A percentile compares a stretch with the other conserved stretches of the same genome.
phyloP scores from a whole-genome alignment of 768 basidiomycete species.

The Dioszegia crocea region DNA sequence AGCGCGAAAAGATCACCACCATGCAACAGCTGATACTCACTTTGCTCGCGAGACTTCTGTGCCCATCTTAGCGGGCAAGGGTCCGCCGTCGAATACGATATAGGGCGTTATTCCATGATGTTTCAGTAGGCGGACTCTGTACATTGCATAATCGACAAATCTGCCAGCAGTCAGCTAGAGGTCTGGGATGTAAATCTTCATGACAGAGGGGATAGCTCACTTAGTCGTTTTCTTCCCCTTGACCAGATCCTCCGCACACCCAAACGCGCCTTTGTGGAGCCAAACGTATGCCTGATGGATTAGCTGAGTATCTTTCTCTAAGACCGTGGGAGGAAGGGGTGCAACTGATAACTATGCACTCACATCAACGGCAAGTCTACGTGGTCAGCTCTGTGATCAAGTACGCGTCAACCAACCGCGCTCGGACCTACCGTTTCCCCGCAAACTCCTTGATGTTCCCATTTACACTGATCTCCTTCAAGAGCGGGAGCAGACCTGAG shows the following conservation, averaged over 20 bases:
- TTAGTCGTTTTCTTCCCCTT: constrained; percentile 75
- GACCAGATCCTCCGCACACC: constrained; percentile 85
- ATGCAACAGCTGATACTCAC: constrained; percentile 42
- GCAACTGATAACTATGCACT: not conserved
- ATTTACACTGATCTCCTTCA: constrained; percentile 80
- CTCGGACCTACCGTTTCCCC: constrained; percentile 60
- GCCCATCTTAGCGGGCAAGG: constrained; percentile 85
- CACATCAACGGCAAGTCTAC: constrained; percentile 74
- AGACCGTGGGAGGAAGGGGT: not conserved
- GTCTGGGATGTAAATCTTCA: too few relatives aligned
- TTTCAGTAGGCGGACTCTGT: constrained; percentile 75
- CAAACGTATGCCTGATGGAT: constrained; percentile 62
- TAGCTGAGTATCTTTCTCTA: not conserved
- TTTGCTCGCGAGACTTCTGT: constrained; percentile 75
- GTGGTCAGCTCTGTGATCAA: constrained; percentile 15
- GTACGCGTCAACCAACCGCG: not conserved
- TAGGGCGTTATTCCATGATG: constrained; percentile 82
- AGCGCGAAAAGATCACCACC: not conserved
- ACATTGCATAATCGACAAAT: constrained; percentile 96
- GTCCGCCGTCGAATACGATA: constrained; percentile 94
- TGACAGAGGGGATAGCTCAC: constrained; percentile 62
- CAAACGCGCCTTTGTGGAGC: constrained; percentile 66
- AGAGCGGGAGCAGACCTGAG: constrained; percentile 76
- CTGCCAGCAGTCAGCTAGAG: constrained; percentile 52
- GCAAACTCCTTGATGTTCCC: constrained; percentile 74